These are phyloP conservation scores for Leptographium procerum DNA, from an alignment of 2,329 filamentous ascomycete species.

Conservation along the genomic window DNA sequence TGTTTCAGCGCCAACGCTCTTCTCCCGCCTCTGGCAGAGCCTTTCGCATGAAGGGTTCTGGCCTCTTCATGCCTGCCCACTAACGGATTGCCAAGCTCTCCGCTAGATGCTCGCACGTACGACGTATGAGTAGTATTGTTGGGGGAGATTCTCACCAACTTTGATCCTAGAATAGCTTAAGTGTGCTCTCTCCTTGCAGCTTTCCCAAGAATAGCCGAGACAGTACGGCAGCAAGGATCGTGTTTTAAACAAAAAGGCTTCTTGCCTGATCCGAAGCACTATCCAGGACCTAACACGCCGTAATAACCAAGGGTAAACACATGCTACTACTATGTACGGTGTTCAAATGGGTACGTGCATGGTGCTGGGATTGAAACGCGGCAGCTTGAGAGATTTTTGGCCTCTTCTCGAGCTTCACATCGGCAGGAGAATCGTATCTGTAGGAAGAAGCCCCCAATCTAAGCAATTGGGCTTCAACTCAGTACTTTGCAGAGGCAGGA, in stretches of 20 bases:
- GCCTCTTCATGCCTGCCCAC: not conserved
- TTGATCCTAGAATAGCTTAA: too few species aligned
- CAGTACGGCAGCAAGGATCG: not conserved
- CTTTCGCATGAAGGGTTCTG: not conserved
- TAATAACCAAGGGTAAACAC: not conserved
- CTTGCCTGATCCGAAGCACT: not conserved
- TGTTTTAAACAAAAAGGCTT: not conserved
- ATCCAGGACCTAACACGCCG: not conserved
- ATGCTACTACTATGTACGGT: too few species aligned
- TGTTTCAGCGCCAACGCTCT: not conserved
- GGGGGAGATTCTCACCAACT: too few species aligned
- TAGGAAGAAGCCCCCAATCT: not conserved
- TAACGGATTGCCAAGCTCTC: too few species aligned
- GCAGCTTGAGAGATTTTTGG: not conserved
- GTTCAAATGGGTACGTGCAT: not conserved
- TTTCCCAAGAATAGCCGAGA: too few species aligned
- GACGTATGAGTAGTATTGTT: too few species aligned
- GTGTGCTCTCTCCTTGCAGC: too few species aligned
- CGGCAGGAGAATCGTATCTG: not conserved
- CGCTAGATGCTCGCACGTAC: too few species aligned
- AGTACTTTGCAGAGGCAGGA: not conserved
- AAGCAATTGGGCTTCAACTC: not conserved
- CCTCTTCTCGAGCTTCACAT: not conserved
- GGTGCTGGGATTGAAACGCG: not conserved
- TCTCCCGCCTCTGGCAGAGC: not conserved